Evolutionary conservation across 202 grass and related monocot species (phyloP), one percentile per base, ranked within the genome.

Genomic region (Setaria viridis): DNA sequence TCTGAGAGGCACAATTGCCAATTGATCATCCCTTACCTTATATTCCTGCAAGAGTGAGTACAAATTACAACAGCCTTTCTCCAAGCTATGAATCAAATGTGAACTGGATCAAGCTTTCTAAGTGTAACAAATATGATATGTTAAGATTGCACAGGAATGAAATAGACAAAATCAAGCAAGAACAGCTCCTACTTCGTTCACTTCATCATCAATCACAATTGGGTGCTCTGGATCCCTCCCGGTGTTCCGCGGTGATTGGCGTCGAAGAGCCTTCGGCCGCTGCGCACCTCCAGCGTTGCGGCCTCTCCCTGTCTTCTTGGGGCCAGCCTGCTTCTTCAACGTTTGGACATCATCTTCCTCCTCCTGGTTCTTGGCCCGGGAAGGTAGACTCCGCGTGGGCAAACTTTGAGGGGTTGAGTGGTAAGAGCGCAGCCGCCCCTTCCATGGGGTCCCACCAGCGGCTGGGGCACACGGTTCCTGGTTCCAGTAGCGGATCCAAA

Each of bases 41-140:
- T 37, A 48, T 55, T 80, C 80, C 89, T 90, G 33, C 69, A 87
- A 80, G 45, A 34, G n/a, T 48, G 25, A 74, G 17, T 79, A 29
- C 25, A 87, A 74, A 77, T 87, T 74, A 80, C 29, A 80, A 80
- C 3, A 14, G 9, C 25, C 30, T 70, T 78, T 69, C 54, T 82
- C 45, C 32, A 57, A 54, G 19, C 51, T 33, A 45, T 63, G 35
- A 81, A 75, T 39, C 4, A 53, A 42, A 8, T 64, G 1, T 34
- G 9, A 71, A 86, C 29, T 57, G 47, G 70, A 39, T 77, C 65
- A 72, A 77, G 64, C 35, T 15, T 73, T 73, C 39, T 5, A 77
- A 46, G 42, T 41, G 39, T 47, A 81, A 63, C 34, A 58, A 75
- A 47, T 19, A 81, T 53, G 30, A n/a, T 39, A 51, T 57, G 65